Conservation (phyloP, 2,329 filamentous ascomycete genomes). For the Fusarium acutatum region DNA sequence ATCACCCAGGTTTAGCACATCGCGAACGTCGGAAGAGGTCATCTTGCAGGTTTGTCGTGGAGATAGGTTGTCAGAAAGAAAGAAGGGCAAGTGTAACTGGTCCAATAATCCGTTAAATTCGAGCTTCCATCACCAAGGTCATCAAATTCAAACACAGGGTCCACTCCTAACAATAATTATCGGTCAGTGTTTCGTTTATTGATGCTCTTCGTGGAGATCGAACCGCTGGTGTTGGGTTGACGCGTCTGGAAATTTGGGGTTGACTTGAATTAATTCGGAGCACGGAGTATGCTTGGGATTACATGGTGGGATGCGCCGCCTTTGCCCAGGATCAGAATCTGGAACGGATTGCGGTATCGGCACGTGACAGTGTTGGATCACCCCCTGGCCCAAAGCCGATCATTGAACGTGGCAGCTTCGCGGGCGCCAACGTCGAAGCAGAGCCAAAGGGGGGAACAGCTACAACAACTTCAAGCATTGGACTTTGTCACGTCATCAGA, state of each 20-base stretch:
- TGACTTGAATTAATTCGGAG: slow-evolving; percentile 2
- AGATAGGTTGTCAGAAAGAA: neutral
- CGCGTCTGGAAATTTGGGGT: slow-evolving; percentile 31
- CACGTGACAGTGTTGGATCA: slow-evolving; percentile 47
- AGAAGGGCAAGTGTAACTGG: neutral
- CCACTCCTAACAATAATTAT: neutral
- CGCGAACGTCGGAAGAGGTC: slow-evolving; percentile 83
- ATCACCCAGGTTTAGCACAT: slow-evolving; percentile 84
- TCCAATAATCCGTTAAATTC: slow-evolving; percentile 15
- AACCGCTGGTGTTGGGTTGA: slow-evolving; percentile 6
- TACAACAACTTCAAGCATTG: slow-evolving; percentile 10
- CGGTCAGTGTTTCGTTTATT: neutral
- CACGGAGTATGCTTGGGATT: neutral
- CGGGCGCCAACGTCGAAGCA: slow-evolving; percentile 19
- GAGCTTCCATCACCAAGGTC: slow-evolving; percentile 34
- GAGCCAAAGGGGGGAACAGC: slow-evolving; percentile 26
- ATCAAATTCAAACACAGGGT: slow-evolving; percentile 11
- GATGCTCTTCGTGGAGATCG: slow-evolving; percentile 6
- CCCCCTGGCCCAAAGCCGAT: slow-evolving; percentile 46
- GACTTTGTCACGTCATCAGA: slow-evolving; percentile 12
- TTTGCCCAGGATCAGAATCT: neutral
- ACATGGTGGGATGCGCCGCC: slow-evolving; percentile 3
- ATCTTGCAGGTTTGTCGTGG: slow-evolving; percentile 54
- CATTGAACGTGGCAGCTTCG: slow-evolving; percentile 64
- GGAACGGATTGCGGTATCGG: slow-evolving; percentile 17